Conservation (phyloP, 176 grass and related monocot genomes). For the Guadua angustifolia region DNA sequence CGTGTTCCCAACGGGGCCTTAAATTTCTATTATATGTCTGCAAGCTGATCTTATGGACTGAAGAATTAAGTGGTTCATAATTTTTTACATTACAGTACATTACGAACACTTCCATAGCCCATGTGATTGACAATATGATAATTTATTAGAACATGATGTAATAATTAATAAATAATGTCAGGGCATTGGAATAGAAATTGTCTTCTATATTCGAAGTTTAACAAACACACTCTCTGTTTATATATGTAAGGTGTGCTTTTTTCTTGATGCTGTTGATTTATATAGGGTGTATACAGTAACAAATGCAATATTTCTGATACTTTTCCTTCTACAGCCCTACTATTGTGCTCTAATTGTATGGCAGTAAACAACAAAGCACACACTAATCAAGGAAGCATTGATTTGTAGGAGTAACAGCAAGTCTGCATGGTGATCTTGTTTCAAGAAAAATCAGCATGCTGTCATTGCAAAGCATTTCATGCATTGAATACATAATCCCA, state of each 20-base stretch:
- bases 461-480: background rate
- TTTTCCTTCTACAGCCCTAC: too few relatives aligned
- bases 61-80: background rate
- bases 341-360: background rate
- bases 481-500: background rate
- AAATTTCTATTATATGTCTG: background rate
- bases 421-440: background rate
- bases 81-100: background rate
- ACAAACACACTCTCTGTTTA: too few relatives aligned
- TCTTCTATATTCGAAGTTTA: too few relatives aligned
- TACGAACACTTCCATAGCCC: background rate
- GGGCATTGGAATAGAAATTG: too few relatives aligned
- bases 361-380: background rate
- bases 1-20: too few relatives aligned
- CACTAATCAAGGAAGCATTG: background rate
- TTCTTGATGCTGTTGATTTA: too few relatives aligned
- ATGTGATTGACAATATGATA: background rate
- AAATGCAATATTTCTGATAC: too few relatives aligned
- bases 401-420: background rate
- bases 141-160: background rate
- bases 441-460: background rate
- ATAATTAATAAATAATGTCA: too few relatives aligned
- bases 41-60: background rate
- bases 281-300: too few relatives aligned
- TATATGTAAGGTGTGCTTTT: too few relatives aligned